Base-by-base conservation (phyloP, 352 stramenopile species). In the Phytophthora pluvialis region DNA sequence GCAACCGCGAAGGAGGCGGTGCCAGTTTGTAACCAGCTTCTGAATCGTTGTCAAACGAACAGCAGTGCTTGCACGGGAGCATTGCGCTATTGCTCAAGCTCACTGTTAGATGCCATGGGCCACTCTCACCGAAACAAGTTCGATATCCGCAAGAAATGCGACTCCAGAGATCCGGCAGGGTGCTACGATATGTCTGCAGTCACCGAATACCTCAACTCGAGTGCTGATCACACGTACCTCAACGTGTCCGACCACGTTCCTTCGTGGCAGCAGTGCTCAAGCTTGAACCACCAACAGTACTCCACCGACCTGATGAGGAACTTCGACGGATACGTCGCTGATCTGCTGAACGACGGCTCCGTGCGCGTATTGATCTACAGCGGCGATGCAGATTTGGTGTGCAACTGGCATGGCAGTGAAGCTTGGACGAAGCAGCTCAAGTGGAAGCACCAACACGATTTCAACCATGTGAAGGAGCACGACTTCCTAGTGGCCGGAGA, bases 231-330 rank as follows among this genome's bases (percentile, higher is more conserved):
- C n/a, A 33, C 53, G 49, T 80, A 78, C 29, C 59, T 86, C 15
- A 69, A 71, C 43, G 66, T 86, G 31, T 73, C 70, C 6, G 46
- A 59, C 21, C 39, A 70, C 13, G 57, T 74, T 8, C 33, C 51
- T 18, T 32, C 56, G 42, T 99, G 95, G 95, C 57, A 94, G 46
- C 75, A 84, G 16, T 98, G 93, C 73, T 97, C 97, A 60, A 88
- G 83, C 54, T 68, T 85, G 5, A 87, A 98, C 26, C 90, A 90
- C 67, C 54, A 77, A 29, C 78, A 82, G 15, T 98, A 98, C 66
- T 67, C 38, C 6, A 43, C 64, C 10, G 62, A 75, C 29, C 18
- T 64, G 11, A 65, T 69, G 50, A 75, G 59, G 35, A 70, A 62
- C 29, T 38, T 68, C 5, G 58, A 69, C 28, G 40, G 45, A 58